Evolutionary conservation across 2,329 filamentous ascomycete species (phyloP).

Genomic region (Ascochyta fabae): DNA sequence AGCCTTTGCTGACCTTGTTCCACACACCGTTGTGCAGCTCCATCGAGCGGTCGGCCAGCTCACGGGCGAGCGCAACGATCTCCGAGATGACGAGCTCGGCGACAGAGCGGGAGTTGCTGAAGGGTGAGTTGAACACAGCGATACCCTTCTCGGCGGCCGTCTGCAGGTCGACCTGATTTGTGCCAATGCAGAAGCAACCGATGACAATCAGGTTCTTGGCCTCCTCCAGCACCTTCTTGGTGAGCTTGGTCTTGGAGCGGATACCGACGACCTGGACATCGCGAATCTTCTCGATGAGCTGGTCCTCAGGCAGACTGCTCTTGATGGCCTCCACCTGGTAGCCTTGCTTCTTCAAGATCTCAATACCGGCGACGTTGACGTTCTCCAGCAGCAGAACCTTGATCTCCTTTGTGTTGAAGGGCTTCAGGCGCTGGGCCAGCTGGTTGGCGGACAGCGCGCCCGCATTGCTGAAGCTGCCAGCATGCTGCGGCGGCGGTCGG

Average conservation of each 20-base stretch:
- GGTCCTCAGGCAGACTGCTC: slow-evolving; percentile 85
- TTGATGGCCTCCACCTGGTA: slow-evolving; percentile 96
- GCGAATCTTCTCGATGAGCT: slow-evolving; percentile 97
- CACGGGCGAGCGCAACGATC: slow-evolving; percentile 89
- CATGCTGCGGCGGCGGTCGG: slow-evolving; percentile 41
- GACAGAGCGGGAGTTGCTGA: slow-evolving; percentile 96
- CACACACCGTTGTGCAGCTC: slow-evolving; percentile 94
- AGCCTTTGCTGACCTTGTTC: slow-evolving; percentile 97
- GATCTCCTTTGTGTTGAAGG: slow-evolving; percentile 93
- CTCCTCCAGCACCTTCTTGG: slow-evolving; percentile 79
- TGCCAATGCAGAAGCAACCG: slow-evolving; percentile 98
- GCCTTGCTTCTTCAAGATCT: slow-evolving; percentile 82
- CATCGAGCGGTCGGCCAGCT: slow-evolving; percentile 89
- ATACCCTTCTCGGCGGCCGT: slow-evolving; percentile 85
- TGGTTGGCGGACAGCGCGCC: slow-evolving; percentile 43
- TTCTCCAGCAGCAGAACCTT: slow-evolving; percentile 97
- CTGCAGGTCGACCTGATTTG: slow-evolving; percentile 89
- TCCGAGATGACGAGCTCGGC: slow-evolving; percentile 95
- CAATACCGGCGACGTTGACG: slow-evolving; percentile 86
- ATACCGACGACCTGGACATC: slow-evolving; percentile 98
- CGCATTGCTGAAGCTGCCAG: slow-evolving; percentile 42
- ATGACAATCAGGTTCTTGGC: slow-evolving; percentile 95
- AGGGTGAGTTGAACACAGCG: slow-evolving; percentile 98
- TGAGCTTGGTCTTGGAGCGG: slow-evolving; percentile 96
- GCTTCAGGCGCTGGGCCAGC: slow-evolving; percentile 79